Evolutionary conservation across 257 asterid species (phyloP), one percentile per base, ranked within the genome.

Genomic region (Gentiana macrophylla): DNA sequence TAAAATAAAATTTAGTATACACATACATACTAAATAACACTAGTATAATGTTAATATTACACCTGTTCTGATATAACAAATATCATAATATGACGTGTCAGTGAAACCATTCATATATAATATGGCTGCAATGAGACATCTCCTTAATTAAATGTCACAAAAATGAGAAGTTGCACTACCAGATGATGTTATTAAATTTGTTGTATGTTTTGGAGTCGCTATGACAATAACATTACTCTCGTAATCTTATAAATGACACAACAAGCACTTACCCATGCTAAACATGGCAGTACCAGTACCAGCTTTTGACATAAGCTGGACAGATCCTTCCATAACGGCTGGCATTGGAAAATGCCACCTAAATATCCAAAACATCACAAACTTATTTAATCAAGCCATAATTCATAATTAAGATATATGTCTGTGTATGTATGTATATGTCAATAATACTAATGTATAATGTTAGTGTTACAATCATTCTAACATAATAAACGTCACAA

Each of bases 281-380:
- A 74, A 70, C 73, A 74, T 74, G 46, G 79, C 70, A 15, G 72
- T 67, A 35, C 73, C 76, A 1, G 62, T 64, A 15, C 79, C 79
- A 34, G 79, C 76, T 53, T 33, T 74, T 36, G 79, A 70, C 70
- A 74, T 46, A n/a, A 70, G 62, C 37, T 51, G 11, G 48, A 74
- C 51, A 10, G 76, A 74, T 49, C 64, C 79, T 47, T 74, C 76
- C 54, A 70, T 49, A n/a, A 74, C 57, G 52, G 57, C 53, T 34
- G 76, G 79, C 79, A 74, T 74, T 35, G 43, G 38, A 56, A 74
- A 58, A 33, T 74, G 70, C 73, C 76, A 70, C 76, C 76, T 74
- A 43, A 33, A 45, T 24, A 7, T 10, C 35, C 5, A 8, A n/a
- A 43, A n/a, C 12, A 41, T 1, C 2, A 10, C 41, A 12, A 52